Base-by-base conservation (phyloP, 441 rosid genomes). In the Populus hybrid region DNA sequence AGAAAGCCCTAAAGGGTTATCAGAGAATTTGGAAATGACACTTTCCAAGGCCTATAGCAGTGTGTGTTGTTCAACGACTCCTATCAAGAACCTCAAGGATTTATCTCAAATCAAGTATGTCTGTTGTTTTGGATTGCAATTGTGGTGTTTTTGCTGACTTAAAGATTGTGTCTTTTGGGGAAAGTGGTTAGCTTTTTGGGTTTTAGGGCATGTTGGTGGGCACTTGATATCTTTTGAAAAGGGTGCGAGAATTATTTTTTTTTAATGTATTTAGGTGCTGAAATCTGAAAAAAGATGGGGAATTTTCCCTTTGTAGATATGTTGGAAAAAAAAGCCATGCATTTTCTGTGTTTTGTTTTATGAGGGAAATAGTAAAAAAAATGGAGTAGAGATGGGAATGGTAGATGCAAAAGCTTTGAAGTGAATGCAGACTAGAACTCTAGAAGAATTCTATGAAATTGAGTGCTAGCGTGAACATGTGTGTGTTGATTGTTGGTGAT, bases 21-120 rank as follows among this genome's bases (percentile, higher is more conserved):
- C 94, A 2, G 94, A 91, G 75, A 92, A 91, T 74, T 16, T 75
- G 4, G 92, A 90, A 56, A 78, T 40, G 80, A 92, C 90, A 56
- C 89, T 95, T 50, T 72, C 87, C 16, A 92, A 87, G 81, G 97
- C 93, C 31, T 87, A 85, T 76, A 81, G 40, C 79, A 89, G 83
- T 53, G 79, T 91, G 20, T 94, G 97, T 82, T 83, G 77, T n/a
- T 75, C 92, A 31, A 83, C 85, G 70, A 80, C 75, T 72, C 90
- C 92, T 33, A 88, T 93, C 70, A 79, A 70, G 69, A 85, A 89
- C 21, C 92, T 93, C 83, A 94, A 90, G 80, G 94, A 92, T 59
- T 85, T 94, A 73, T 90, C 94, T 67, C 88, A 79, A 74, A 81
- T 93, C 82, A 94, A 92, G 99, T 92, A 85, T 61, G 80, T 61